Base-by-base conservation (phyloP, 2,329 filamentous ascomycete species). In the Beauveria medogensis region DNA sequence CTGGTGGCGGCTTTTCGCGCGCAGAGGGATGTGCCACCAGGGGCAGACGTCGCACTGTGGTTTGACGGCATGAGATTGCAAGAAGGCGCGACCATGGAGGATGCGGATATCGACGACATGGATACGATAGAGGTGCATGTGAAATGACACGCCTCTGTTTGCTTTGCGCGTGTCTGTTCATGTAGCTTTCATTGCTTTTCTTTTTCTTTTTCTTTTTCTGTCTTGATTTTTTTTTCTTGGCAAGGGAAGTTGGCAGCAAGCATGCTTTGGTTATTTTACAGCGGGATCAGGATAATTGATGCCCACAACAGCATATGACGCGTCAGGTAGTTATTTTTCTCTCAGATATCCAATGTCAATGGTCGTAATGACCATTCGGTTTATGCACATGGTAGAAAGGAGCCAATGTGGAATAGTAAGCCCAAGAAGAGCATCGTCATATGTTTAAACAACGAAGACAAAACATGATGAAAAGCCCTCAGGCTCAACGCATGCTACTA, bases 51-150 rank as follows among this genome's bases (percentile, higher is more conserved):
- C 3, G 79, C 80, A 43, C 75, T 96, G 12, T 78, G 81, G 65
- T 92, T 91, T 72, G 91, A 96, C 66, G 91, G 91, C 16, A 90
- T 92, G 55, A 75, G 77, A 52, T 75, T 95, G 30, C 82, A 87
- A 16, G 80, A 82, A 20, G 77, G 84, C 1, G 74, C 77, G 34
- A 82, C 80, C 2, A 79, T 94, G 51, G 78, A 78, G 50, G 85
- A 89, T 41, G 81, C 86, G 2, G 91, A 91, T 20, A 83, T 96
- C 46, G 84, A 84, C 51, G 88, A 95, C 67, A 80, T 86, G 76
- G 90, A 93, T 70, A 80, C 82, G 30, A 76, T 96, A 40, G 91
- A 96, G 72, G 88, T 94, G 24, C 80, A 88, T 65, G 73, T 92
- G 59, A 83, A 46, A 12, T 59, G 26, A 50, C 26, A 10, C 14